These are phyloP conservation scores for Bromus sterilis DNA, from an alignment of 176 grass and related monocot species.

Conservation along the genomic window DNA sequence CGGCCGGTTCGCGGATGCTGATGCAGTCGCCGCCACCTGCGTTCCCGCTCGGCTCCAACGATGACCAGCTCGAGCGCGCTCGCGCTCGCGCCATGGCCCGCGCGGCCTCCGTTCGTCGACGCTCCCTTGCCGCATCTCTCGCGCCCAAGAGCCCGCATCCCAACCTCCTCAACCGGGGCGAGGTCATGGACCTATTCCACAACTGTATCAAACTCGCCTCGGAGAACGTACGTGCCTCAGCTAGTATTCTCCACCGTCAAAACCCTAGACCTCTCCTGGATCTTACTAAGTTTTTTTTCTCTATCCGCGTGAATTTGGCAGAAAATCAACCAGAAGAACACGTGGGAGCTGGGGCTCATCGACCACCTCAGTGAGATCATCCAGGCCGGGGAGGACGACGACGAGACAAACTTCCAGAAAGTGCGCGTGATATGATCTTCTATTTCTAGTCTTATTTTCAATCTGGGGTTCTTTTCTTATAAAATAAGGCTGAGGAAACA, in stretches of 20 bases:
- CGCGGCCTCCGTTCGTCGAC: slow-evolving; percentile 46
- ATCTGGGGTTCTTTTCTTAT: not conserved
- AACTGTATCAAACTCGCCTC: slow-evolving; percentile 97
- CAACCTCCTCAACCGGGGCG: slow-evolving; percentile 64
- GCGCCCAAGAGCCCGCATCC: not conserved
- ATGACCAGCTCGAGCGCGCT: slow-evolving; percentile 83
- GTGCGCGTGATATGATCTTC: slow-evolving; percentile 10
- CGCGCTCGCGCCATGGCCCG: slow-evolving; percentile 63
- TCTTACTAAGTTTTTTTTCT: not conserved
- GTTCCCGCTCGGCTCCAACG: slow-evolving; percentile 77
- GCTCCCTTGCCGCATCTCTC: slow-evolving; percentile 26
- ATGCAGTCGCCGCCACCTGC: slow-evolving; percentile 56
- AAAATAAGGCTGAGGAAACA: not conserved
- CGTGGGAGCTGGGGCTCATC: slow-evolving; percentile 89
- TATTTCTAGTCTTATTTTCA: not conserved
- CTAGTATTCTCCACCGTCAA: not conserved
- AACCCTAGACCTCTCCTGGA: not conserved
- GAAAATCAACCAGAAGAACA: slow-evolving; percentile 99
- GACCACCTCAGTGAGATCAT: slow-evolving; percentile 92
- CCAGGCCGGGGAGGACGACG: slow-evolving; percentile 59
- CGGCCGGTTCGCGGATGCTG: slow-evolving; percentile 25
- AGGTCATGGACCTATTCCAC: slow-evolving; percentile 91
- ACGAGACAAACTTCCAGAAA: slow-evolving; percentile 99
- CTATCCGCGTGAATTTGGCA: slow-evolving; percentile 11
- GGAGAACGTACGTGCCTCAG: slow-evolving; percentile 50